These are phyloP conservation scores for Dillenia suffruticosa DNA, from an alignment of 164 flowering plant genomes.

Conservation along the genomic window DNA sequence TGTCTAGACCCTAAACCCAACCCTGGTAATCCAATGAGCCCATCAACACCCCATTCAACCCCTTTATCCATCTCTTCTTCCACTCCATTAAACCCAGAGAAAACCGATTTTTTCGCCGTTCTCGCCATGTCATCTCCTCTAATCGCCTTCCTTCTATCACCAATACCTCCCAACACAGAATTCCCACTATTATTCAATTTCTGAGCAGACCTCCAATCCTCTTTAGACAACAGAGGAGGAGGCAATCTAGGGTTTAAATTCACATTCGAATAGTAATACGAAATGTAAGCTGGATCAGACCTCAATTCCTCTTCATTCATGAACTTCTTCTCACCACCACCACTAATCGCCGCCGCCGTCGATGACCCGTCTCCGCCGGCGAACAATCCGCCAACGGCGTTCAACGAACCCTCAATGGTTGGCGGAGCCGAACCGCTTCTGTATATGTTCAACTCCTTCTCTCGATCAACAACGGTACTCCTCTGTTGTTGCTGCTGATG, in stretches of 20 bases:
- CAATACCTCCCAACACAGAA: constrained; percentile 44
- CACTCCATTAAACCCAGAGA: constrained; percentile 37
- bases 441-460: constrained; percentile 50
- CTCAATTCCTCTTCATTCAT: constrained; percentile 56
- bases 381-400: constrained; percentile 55
- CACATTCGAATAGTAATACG: constrained; percentile 62
- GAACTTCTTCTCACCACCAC: constrained; percentile 11
- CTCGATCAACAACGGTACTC: constrained; percentile 34
- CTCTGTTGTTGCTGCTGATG: constrained; percentile 28
- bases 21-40: constrained; percentile 69
- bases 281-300: constrained; percentile 68
- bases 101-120: constrained; percentile 45
- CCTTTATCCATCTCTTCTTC: constrained; percentile 30
- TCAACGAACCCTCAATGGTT: constrained; percentile 74
- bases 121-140: constrained; percentile 22
- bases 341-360: constrained; percentile 4
- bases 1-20: constrained; percentile 59
- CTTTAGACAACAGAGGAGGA: constrained; percentile 69
- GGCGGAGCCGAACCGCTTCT: constrained; percentile 94
- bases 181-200: constrained; percentile 43
- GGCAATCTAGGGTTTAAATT: constrained; percentile 82
- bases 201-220: constrained; percentile 71
- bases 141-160: constrained; percentile 56
- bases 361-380: constrained; percentile 15
- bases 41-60: constrained; percentile 62